phyloP scores from a whole-genome alignment of 2,329 filamentous ascomycete genomes.

The Fusarium camptoceras region DNA sequence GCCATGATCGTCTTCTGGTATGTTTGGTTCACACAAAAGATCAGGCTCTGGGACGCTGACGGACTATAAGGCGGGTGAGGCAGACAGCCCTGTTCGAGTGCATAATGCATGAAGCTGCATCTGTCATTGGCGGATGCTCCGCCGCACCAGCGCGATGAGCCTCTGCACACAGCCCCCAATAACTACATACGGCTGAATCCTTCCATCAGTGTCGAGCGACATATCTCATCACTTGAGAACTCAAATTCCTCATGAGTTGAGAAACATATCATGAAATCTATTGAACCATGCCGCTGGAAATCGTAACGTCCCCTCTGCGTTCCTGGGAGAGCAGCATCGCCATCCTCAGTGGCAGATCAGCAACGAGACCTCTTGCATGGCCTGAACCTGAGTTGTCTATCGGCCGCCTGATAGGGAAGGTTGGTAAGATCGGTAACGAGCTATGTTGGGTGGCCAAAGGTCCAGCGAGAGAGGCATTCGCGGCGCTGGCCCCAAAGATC shows the following conservation, averaged over 20 bases:
- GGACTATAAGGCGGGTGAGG: not conserved
- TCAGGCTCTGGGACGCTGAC: not conserved
- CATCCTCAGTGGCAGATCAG: not conserved
- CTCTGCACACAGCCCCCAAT: not conserved
- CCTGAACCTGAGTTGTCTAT: not conserved
- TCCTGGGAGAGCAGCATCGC: not conserved
- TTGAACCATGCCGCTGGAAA: not conserved
- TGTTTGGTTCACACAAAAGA: not conserved
- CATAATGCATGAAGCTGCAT: not conserved
- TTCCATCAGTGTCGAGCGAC: not conserved
- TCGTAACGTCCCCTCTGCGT: not conserved
- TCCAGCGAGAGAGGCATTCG: not conserved
- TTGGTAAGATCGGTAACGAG: not conserved
- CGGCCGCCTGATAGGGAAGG: not conserved
- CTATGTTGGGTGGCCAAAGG: not conserved
- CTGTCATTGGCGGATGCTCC: not conserved
- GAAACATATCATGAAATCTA: not conserved
- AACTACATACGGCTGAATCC: not conserved
- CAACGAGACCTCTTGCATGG: not conserved
- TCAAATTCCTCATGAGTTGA: not conserved
- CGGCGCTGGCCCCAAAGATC: not conserved
- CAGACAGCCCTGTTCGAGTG: not conserved
- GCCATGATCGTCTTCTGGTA: not conserved
- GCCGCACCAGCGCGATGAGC: not conserved
- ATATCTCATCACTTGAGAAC: not conserved